These are phyloP conservation scores for Aspergillus sp. DNA, from an alignment of 2,329 filamentous ascomycete genomes.

Conservation along the genomic window DNA sequence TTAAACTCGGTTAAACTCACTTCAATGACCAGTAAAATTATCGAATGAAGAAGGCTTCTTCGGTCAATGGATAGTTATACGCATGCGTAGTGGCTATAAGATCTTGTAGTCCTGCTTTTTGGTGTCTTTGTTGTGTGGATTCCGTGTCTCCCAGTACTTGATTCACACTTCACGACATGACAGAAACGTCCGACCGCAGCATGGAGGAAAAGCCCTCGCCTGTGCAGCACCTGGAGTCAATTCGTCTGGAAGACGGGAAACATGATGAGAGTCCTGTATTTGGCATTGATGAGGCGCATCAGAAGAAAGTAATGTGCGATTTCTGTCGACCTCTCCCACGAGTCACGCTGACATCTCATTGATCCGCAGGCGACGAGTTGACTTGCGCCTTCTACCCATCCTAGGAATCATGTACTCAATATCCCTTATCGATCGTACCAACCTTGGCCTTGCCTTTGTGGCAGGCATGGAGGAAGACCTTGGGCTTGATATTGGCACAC, in stretches of 20 bases:
- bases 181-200: neutral
- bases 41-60: conserved; percentile 6
- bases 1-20: conserved; percentile 4
- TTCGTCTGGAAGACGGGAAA: conserved; percentile 5
- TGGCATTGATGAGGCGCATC: conserved; percentile 16
- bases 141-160: neutral
- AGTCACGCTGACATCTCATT: neutral
- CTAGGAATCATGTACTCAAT: conserved; percentile 42
- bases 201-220: conserved; percentile 4
- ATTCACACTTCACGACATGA: neutral
- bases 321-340: too few relatives aligned
- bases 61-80: neutral
- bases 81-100: neutral
- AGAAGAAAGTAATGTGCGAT: conserved; percentile 15
- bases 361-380: conserved; percentile 18
- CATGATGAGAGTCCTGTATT: conserved; percentile 1
- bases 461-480: conserved; percentile 30
- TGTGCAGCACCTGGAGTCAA: conserved; percentile 11
- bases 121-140: neutral
- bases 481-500: conserved; percentile 21
- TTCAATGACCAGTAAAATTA: neutral
- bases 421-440: conserved; percentile 40
- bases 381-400: conserved; percentile 41
- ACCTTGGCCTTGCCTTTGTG: conserved; percentile 34
- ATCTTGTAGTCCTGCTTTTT: neutral